phyloP scores from a whole-genome alignment of 441 rosid genomes.

The Populus hybrid region DNA sequence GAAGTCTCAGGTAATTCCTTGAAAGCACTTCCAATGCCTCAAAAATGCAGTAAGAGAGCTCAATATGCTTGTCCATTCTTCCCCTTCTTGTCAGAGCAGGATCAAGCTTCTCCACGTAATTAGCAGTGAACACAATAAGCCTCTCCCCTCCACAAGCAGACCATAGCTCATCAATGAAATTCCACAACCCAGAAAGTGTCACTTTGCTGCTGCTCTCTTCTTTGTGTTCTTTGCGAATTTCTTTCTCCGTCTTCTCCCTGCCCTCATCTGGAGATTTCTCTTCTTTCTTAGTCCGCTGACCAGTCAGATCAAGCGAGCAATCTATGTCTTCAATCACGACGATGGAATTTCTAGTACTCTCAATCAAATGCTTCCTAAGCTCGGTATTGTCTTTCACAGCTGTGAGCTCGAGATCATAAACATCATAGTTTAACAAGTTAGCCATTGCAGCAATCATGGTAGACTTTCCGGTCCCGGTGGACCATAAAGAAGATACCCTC shows the following conservation, averaged over 20 bases:
- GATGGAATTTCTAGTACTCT: slow-evolving; percentile 57
- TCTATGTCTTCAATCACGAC: slow-evolving; percentile 70
- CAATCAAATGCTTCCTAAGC: slow-evolving; percentile 55
- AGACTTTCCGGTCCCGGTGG: slow-evolving; percentile 71
- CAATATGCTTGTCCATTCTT: slow-evolving; percentile 75
- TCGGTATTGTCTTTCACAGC: slow-evolving; percentile 62
- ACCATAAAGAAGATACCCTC: slow-evolving; percentile 67
- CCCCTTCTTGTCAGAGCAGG: slow-evolving; percentile 73
- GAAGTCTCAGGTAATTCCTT: slow-evolving; percentile 50
- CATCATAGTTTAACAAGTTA: slow-evolving; percentile 58
- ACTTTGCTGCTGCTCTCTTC: slow-evolving; percentile 50
- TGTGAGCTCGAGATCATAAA: slow-evolving; percentile 65
- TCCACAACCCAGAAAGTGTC: slow-evolving; percentile 64
- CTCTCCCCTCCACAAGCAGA: slow-evolving; percentile 77
- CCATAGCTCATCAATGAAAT: slow-evolving; percentile 78
- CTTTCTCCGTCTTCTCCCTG: slow-evolving; percentile 32
- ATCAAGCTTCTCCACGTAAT: slow-evolving; percentile 59
- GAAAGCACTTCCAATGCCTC: slow-evolving; percentile 61
- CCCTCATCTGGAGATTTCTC: slow-evolving; percentile 33
- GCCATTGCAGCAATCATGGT: slow-evolving; percentile 85
- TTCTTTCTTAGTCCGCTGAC: slow-evolving; percentile 52
- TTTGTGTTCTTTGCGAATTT: slow-evolving; percentile 30
- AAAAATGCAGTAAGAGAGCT: slow-evolving; percentile 62
- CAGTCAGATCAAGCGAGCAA: slow-evolving; percentile 66
- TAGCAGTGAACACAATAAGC: slow-evolving; percentile 60